Conservation (phyloP, 345 rosid species). For the Lagerstroemia speciosa region DNA sequence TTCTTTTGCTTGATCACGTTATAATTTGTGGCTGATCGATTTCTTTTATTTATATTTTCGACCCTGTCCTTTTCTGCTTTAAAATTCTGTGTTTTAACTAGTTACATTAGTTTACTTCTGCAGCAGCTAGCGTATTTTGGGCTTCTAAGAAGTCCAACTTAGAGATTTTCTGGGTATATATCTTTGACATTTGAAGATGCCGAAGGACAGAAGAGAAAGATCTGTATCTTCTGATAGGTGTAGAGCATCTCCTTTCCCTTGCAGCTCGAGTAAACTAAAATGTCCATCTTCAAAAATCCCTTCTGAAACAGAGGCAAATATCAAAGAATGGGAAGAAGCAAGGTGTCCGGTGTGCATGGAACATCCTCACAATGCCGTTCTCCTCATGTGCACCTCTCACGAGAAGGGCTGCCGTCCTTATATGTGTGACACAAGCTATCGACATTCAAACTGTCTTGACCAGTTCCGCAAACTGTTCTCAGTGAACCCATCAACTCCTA, state of each 20-base stretch:
- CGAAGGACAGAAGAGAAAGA: constrained; percentile 82
- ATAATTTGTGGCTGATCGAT: neutral
- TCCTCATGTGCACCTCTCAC: constrained; percentile 81
- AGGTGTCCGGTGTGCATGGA: constrained; percentile 98
- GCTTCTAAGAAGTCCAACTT: neutral
- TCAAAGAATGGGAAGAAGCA: constrained; percentile 93
- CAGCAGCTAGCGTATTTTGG: neutral
- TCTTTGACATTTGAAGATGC: constrained; percentile 32
- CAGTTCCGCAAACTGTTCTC: constrained; percentile 69
- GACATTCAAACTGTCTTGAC: constrained; percentile 93
- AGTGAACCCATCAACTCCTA: constrained; percentile 19
- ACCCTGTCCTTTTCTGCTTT: neutral
- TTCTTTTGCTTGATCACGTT: neutral
- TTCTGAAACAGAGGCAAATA: constrained; percentile 37
- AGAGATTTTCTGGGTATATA: neutral
- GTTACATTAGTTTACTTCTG: neutral
- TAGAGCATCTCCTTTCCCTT: constrained; percentile 45
- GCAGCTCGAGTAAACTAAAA: constrained; percentile 45
- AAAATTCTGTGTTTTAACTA: neutral
- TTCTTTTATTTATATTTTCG: neutral
- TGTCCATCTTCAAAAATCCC: constrained; percentile 36
- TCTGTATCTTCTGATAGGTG: constrained; percentile 57
- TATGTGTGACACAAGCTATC: constrained; percentile 97
- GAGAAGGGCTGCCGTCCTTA: constrained; percentile 91
- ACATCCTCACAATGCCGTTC: constrained; percentile 96